Conservation (phyloP, 768 basidiomycete genomes). For the Amanita fuliginea region DNA sequence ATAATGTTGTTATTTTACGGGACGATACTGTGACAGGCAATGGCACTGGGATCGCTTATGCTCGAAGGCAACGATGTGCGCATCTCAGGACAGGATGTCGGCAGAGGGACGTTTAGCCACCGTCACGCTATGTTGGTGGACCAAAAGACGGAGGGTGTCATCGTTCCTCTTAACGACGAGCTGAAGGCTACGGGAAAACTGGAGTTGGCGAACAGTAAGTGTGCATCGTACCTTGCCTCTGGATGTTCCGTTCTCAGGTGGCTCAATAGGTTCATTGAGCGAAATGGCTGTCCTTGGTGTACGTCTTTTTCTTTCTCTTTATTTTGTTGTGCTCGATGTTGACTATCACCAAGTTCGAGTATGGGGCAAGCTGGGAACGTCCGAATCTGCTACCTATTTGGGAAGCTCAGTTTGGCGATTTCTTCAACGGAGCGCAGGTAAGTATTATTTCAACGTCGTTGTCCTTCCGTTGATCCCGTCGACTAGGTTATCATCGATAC, state of each 20-base stretch:
- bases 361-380: conserved; percentile 82
- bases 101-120: conserved; percentile 83
- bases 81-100: conserved; percentile 91
- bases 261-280: conserved; percentile 61
- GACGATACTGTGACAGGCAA: conserved; percentile 32
- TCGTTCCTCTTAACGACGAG: conserved; percentile 73
- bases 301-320: conserved; percentile 15
- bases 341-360: conserved; percentile 55
- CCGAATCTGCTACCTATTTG: conserved; percentile 78
- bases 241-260: neutral
- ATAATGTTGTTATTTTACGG: neutral
- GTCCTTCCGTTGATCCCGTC: neutral
- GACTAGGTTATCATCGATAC: conserved; percentile 76
- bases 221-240: neutral
- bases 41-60: conserved; percentile 86
- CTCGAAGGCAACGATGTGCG: conserved; percentile 73
- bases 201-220: conserved; percentile 80
- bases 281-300: conserved; percentile 86
- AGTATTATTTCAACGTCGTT: conserved; percentile 10
- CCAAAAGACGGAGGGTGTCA: conserved; percentile 69
- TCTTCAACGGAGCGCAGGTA: conserved; percentile 78
- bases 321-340: neutral
- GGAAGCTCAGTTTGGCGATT: conserved; percentile 91
- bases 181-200: conserved; percentile 53
- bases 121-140: conserved; percentile 90